Evolutionary conservation across 306 rosid species (phyloP), one percentile per base, ranked within the genome.

Genomic region (Medicago arabica): DNA sequence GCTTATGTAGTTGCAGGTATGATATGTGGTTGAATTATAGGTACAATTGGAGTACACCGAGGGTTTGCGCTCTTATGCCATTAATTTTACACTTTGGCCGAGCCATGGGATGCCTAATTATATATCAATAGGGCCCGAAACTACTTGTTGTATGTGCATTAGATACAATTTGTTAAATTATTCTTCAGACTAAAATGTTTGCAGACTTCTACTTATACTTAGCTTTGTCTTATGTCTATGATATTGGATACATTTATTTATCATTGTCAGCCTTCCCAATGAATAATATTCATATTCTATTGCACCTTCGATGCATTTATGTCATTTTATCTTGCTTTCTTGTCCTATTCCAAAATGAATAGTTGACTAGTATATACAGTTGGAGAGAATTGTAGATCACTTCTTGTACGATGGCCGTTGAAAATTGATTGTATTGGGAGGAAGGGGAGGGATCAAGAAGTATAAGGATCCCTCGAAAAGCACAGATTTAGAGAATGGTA

Each of bases 31-130:
- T 83, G 86, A 39, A 74, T 75, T 80, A 31, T 62, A 67, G 84
- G 78, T 83, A 78, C 80, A 55, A 23, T 72, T 74, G 50, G 75
- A 65, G 21, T 78, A 71, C 78, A 70, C 75, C 57, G 85, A 84
- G 25, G 76, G 88, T 78, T 80, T 75, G 90, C 69, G 88, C 89
- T 88, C 86, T 58, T 76, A 67, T 67, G 88, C 92, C 92, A 83
- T 92, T 88, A 86, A 79, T 91, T 84, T 88, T 89, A 78, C 88
- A 55, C 77, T 83, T 73, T 87, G 94, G 89, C 91, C 85, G 91
- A 85, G 96, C 88, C 86, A 81, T 66, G 85, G 82, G 82, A 82
- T 79, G 75, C 75, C 76, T 38, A 23, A 72, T 75, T 86, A 69
- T 76, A 58, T 65, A 85, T 69, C 81, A 80, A 85, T 81, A 78